Evolutionary conservation across 805 yeast genomes (phyloP).

Genomic region (Blastobotrys attinorum): DNA sequence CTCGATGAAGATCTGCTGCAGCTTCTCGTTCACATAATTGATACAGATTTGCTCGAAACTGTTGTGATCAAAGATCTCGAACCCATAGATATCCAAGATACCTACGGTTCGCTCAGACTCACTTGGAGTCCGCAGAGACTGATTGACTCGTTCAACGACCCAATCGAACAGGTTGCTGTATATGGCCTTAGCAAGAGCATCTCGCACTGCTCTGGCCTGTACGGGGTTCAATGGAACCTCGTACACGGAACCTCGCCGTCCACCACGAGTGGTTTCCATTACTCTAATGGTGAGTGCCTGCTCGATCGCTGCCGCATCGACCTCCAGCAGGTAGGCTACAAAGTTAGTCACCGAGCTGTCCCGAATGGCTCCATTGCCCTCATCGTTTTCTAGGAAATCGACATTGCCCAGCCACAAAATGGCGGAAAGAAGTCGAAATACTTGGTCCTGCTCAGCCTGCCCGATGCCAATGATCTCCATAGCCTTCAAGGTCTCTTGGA

Average conservation of each 20-base stretch:
- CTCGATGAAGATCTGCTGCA: slow-evolving; percentile 94
- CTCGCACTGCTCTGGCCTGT: slow-evolving; percentile 88
- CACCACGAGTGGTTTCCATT: slow-evolving; percentile 85
- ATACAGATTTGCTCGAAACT: slow-evolving; percentile 94
- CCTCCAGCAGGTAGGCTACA: slow-evolving; percentile 85
- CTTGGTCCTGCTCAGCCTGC: slow-evolving; percentile 80
- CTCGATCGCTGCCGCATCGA: slow-evolving; percentile 56
- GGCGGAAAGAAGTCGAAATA: slow-evolving; percentile 76
- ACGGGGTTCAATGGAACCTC: slow-evolving; percentile 87
- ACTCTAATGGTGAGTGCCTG: slow-evolving; percentile 71
- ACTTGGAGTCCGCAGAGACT: slow-evolving; percentile 52
- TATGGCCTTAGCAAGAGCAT: slow-evolving; percentile 90
- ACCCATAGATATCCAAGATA: slow-evolving; percentile 90
- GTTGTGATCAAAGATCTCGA: slow-evolving; percentile 91
- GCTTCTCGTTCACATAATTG: slow-evolving; percentile 90
- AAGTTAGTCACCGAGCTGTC: slow-evolving; percentile 91
- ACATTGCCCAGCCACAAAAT: slow-evolving; percentile 94
- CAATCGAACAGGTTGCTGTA: slow-evolving; percentile 91
- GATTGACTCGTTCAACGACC: slow-evolving; percentile 89
- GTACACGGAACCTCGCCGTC: slow-evolving; percentile 84
- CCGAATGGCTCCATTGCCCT: slow-evolving; percentile 73
- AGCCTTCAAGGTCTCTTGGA: slow-evolving; percentile 71
- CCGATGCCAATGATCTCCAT: slow-evolving; percentile 82
- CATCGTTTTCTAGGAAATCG: slow-evolving; percentile 75
- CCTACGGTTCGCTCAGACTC: slow-evolving; percentile 67